Evolutionary conservation across 1,284 basidiomycete genomes (phyloP), one percentile per base, ranked within the genome.

Genomic region (Cronartium quercuum): DNA sequence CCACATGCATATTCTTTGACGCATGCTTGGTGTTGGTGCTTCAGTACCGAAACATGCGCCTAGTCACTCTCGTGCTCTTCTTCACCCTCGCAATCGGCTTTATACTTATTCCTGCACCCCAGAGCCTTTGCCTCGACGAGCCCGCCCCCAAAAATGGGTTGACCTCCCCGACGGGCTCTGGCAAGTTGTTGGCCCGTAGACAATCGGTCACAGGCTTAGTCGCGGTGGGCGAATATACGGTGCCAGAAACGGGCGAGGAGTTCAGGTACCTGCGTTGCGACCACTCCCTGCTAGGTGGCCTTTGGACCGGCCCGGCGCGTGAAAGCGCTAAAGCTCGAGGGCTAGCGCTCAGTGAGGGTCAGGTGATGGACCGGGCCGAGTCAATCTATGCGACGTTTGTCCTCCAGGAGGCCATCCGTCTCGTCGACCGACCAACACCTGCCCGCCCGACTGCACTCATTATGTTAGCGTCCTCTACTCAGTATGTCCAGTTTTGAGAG

Each of bases 241-340:
- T 67, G 29, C 64, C 35, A 0, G 80, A 88, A 1, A 82, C 81
- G 47, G 77, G 87, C 77, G 55, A 63, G 24, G 87, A 87, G 7
- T 84, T 91, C 76, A 86, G 93, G 60, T 94, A 90, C 80, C 83
- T 97, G 51, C 86, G 94, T 15, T 91, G 89, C 38, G 91, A 92
- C 61, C 92, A 95, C 81, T 92, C 91, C 2, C 84, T 96, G 24
- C 84, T 97, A 3, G 93, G 93, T 1, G 94, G 93, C 2, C 86
- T 90, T 61, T 96, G 94, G 94, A 86, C 88, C 29, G 86, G 86
- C 15, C 62, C 73, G 0, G 75, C 77, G 13, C 38, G 66, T 41
- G 29, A 62, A 1, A 38, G 51, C 0, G 21, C 37, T 21, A 21
- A 44, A 61, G 37, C 0, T 2, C 7, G 29, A 55, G n/a, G 13